Evolutionary conservation across 139 green algal genomes (phyloP).

Genomic region (Auxenochlorella pyrenoidosa): DNA sequence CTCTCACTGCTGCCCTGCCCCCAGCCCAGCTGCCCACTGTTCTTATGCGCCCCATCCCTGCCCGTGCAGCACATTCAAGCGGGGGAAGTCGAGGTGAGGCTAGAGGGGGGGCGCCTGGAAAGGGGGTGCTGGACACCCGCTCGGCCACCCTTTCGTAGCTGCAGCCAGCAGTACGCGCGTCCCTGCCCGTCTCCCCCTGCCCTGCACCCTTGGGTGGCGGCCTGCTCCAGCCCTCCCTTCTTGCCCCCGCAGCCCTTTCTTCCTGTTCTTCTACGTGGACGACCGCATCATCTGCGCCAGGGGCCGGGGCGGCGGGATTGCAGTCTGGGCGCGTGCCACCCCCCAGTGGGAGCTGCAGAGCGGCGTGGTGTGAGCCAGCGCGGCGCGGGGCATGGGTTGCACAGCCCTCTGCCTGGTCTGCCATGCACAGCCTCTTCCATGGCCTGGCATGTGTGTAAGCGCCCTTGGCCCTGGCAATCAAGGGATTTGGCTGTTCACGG

Average conservation of each 20-base stretch:
- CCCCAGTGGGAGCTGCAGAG: constrained; percentile 44
- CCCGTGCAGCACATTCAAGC: constrained; percentile 6
- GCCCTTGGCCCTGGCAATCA: too few species aligned
- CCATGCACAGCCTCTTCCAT: too few species aligned
- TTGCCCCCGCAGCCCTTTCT: constrained; percentile 29
- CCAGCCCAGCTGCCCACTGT: not conserved
- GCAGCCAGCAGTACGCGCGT: too few species aligned
- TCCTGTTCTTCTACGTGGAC: constrained; percentile 60
- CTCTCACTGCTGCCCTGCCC: too few species aligned
- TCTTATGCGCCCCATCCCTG: not conserved
- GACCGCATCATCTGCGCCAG: constrained; percentile 53
- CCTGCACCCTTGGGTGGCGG: too few species aligned
- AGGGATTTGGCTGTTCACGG: too few species aligned
- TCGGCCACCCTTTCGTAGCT: too few species aligned
- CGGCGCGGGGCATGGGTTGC: too few species aligned
- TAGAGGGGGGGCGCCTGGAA: too few species aligned
- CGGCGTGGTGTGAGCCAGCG: constrained; percentile 29
- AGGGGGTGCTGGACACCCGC: too few species aligned
- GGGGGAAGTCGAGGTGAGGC: not conserved
- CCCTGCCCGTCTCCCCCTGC: too few species aligned
- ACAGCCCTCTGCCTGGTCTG: not conserved
- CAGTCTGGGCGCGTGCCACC: constrained; percentile 52
- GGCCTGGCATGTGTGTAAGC: not conserved
- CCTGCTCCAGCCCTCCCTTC: too few species aligned
- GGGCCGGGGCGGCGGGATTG: constrained; percentile 59